phyloP scores from a whole-genome alignment of 2,329 filamentous ascomycete species.

The Hymenoscyphus salicellus region DNA sequence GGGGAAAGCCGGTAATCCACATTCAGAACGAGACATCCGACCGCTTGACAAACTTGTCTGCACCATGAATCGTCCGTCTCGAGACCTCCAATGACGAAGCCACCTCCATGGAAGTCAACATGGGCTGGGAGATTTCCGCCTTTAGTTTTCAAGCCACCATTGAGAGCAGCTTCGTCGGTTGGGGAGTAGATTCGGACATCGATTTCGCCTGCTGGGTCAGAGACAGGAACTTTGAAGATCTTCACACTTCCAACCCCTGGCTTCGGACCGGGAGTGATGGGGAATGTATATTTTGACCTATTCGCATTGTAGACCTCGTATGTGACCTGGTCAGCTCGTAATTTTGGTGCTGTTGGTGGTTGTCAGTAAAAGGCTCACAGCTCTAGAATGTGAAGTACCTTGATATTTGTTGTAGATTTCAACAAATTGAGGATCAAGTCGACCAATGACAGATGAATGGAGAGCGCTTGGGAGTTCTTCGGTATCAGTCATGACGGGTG shows the following conservation, averaged over 20 bases:
- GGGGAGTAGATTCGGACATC: slow-evolving; percentile 21
- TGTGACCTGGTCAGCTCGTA: slow-evolving; percentile 26
- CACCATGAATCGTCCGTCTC: slow-evolving; percentile 25
- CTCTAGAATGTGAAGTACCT: slow-evolving; percentile 14
- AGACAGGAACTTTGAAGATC: slow-evolving; percentile 18
- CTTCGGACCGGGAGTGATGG: slow-evolving; percentile 17
- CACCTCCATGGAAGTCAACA: slow-evolving; percentile 26
- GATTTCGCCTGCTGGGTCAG: slow-evolving; percentile 22
- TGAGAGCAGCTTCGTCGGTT: slow-evolving; percentile 18
- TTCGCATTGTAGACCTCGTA: slow-evolving; percentile 28
- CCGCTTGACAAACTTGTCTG: slow-evolving; percentile 20
- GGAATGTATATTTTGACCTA: slow-evolving; percentile 25
- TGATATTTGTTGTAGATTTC: slow-evolving; percentile 27
- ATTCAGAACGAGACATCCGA: slow-evolving; percentile 38
- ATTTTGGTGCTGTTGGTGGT: slow-evolving; percentile 17
- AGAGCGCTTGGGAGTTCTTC: slow-evolving; percentile 27
- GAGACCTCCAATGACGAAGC: slow-evolving; percentile 25
- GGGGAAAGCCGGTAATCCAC: slow-evolving; percentile 44
- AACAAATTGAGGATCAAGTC: slow-evolving; percentile 25
- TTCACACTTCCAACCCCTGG: slow-evolving; percentile 21
- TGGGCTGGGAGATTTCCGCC: slow-evolving; percentile 23
- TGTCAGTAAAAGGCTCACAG: background rate
- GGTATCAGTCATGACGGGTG: slow-evolving; percentile 14
- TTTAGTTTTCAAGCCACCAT: slow-evolving; percentile 14
- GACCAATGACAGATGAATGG: slow-evolving; percentile 21